These are phyloP conservation scores for Uronychia setigera DNA, from an alignment of 73 alveolate genomes.

Conservation along the genomic window DNA sequence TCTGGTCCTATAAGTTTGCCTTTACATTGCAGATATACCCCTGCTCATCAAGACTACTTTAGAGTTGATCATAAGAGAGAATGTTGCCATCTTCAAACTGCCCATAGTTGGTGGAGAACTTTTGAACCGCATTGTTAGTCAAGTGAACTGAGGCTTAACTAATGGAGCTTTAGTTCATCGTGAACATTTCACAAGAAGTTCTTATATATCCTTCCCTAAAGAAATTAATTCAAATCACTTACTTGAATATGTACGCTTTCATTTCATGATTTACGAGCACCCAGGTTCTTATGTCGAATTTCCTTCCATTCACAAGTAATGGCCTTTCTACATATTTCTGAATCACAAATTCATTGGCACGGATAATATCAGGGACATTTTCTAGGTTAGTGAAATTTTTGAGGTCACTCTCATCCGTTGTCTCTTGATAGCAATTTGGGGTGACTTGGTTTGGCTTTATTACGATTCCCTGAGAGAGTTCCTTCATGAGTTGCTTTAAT, in stretches of 20 bases:
- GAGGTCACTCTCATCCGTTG: no score
- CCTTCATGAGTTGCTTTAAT: conserved; percentile 47
- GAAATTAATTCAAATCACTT: no score
- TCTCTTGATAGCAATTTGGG: no score
- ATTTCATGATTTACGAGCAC: conserved; percentile 86
- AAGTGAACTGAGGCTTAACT: conserved; percentile 87
- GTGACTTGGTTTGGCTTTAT: no score
- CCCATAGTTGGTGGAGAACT: conserved; percentile 84
- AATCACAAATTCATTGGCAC: conserved; percentile 16
- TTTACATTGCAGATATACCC: no score
- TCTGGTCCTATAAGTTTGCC: no score
- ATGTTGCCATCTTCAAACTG: conserved; percentile 92
- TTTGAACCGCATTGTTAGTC: conserved; percentile 94
- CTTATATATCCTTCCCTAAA: conserved; percentile 94
- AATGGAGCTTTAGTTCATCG: conserved; percentile 47
- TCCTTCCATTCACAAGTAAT: conserved; percentile 65
- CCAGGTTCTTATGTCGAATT: conserved; percentile 91
- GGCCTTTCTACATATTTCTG: conserved; percentile 75
- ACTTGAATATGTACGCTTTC: conserved; percentile 77
- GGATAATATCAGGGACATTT: no score
- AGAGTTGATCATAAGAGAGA: conserved; percentile 54
- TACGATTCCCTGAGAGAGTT: conserved; percentile 48
- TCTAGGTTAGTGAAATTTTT: no score
- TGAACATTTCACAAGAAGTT: conserved; percentile 75
- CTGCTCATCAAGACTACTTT: conserved; percentile 36